A percentile compares a stretch with the other conserved stretches of the same genome.
Evolutionary conservation across 75 land plant genomes (phyloP).

Genomic region (Selaginella tamariscina): DNA sequence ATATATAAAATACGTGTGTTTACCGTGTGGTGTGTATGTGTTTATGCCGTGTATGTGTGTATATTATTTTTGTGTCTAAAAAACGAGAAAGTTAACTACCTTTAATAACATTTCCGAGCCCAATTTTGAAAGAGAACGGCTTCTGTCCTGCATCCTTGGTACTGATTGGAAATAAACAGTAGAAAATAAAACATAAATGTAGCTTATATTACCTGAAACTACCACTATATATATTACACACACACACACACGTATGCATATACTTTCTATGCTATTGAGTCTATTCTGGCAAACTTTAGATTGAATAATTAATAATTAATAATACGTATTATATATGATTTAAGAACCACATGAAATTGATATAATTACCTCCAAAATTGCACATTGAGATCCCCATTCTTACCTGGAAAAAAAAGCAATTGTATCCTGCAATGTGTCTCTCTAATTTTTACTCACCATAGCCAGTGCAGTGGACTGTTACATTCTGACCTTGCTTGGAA

Average conservation of each 20-base stretch:
- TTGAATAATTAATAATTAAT: background rate
- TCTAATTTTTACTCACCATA: slow-evolving; percentile 28
- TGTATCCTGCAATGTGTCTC: background rate
- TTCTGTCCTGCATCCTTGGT: slow-evolving; percentile 94
- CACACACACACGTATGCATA: no score
- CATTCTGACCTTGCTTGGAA: slow-evolving; percentile 68
- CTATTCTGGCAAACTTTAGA: no score
- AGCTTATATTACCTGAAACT: background rate
- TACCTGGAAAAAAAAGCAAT: slow-evolving; percentile 35
- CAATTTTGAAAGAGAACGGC: slow-evolving; percentile 78
- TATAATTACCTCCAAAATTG: slow-evolving; percentile 84
- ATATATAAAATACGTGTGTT: background rate
- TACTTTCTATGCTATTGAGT: no score
- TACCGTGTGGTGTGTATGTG: no score
- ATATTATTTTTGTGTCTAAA: background rate
- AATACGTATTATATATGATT: background rate
- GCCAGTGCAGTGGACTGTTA: slow-evolving; percentile 96
- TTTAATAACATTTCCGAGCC: slow-evolving; percentile 79
- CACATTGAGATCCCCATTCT: slow-evolving; percentile 66
- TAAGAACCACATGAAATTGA: background rate
- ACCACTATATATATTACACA: background rate
- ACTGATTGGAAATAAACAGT: slow-evolving; percentile 33
- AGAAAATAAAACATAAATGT: background rate
- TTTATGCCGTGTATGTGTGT: no score
- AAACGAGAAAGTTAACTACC: slow-evolving; percentile 28